Evolutionary conservation across 1,139 yeast species (phyloP).

Genomic region (Candida albicans): DNA sequence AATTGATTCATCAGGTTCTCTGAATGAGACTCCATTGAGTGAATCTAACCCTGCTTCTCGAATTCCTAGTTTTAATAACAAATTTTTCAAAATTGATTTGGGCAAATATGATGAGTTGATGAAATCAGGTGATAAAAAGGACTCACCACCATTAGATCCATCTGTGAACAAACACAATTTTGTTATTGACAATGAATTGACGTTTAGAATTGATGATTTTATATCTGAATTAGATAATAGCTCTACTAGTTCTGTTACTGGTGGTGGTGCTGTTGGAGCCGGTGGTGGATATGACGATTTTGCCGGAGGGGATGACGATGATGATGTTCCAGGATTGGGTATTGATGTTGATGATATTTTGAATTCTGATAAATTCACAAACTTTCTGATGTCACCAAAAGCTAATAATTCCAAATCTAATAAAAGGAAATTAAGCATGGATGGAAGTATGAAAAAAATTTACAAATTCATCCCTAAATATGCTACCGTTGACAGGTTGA

Average conservation of each 20-base stretch:
- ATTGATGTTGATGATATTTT: conserved; percentile 49
- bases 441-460: conserved; percentile 4
- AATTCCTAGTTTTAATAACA: conserved; percentile 42
- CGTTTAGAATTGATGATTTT: conserved; percentile 43
- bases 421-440: conserved; percentile 1
- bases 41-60: conserved; percentile 22
- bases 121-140: conserved; percentile 14
- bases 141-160: conserved; percentile 20
- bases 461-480: conserved; percentile 38
- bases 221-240: conserved; percentile 24
- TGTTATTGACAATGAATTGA: conserved; percentile 34
- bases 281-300: conserved; percentile 17
- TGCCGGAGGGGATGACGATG: conserved; percentile 32
- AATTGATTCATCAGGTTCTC: conserved; percentile 25
- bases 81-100: conserved; percentile 36
- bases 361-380: conserved; percentile 43
- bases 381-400: conserved; percentile 26
- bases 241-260: conserved; percentile 10
- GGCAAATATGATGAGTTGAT: conserved; percentile 39
- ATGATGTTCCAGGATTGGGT: conserved; percentile 44
- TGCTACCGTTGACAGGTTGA: conserved; percentile 41
- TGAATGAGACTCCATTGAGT: neutral
- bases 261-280: neutral
- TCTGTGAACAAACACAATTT: conserved; percentile 26
- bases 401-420: conserved; percentile 4